Evolutionary conservation across 495 filamentous ascomycete species (phyloP).

Genomic region (Neurospora intermedia): DNA sequence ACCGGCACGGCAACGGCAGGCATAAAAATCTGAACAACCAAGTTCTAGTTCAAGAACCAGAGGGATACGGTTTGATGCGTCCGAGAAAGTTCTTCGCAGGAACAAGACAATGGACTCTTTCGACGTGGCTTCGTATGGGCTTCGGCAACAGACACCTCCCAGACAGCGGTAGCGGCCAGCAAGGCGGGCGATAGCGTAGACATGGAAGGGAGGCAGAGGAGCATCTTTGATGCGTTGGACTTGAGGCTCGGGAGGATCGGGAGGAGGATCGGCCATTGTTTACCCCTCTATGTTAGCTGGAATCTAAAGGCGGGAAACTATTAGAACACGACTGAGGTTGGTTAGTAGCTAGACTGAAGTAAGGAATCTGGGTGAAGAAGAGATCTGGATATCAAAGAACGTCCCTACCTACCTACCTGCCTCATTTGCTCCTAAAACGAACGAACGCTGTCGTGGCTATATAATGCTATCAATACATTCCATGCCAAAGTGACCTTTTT

Average conservation of each 20-base stretch:
- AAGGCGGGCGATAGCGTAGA: not conserved
- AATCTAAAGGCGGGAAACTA: not conserved
- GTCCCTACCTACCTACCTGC: not conserved
- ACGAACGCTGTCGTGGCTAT: not conserved
- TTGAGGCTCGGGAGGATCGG: not conserved
- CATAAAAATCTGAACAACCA: not conserved
- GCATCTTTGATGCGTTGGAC: not conserved
- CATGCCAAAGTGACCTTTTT: not conserved
- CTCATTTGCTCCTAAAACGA: not conserved
- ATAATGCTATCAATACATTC: not conserved
- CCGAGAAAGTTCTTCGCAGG: not conserved
- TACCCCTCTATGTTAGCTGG: not conserved
- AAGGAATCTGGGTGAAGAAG: not conserved
- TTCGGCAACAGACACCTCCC: not conserved
- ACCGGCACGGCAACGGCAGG: not conserved
- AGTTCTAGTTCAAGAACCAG: not conserved
- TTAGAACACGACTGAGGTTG: not conserved
- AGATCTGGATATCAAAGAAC: not conserved
- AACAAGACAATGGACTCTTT: not conserved
- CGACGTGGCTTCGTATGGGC: not conserved
- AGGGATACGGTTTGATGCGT: not conserved
- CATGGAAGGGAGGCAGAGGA: not conserved
- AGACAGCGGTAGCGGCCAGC: not conserved
- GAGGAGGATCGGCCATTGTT: not conserved
- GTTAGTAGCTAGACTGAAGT: not conserved